Conservation (phyloP, 2,329 filamentous ascomycete genomes). For the Verticillium tricorpus region DNA sequence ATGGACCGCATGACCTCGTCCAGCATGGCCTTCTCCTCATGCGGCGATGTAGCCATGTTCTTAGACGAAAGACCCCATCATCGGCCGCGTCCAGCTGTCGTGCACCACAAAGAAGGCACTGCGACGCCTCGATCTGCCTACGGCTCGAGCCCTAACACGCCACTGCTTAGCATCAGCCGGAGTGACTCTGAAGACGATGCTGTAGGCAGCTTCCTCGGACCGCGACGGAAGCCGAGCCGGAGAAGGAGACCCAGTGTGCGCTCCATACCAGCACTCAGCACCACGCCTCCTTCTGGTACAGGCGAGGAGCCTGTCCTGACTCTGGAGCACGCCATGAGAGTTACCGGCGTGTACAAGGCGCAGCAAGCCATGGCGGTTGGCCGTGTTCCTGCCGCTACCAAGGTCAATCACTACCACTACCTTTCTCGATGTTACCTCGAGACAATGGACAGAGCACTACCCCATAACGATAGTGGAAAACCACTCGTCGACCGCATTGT, state of each 20-base stretch:
- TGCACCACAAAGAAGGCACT: conserved; percentile 26
- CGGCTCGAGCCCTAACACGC: conserved; percentile 43
- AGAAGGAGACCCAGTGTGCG: conserved; percentile 36
- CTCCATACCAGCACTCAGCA: conserved; percentile 34
- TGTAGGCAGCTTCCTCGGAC: conserved; percentile 53
- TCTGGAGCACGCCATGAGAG: conserved; percentile 53
- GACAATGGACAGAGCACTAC: conserved; percentile 45
- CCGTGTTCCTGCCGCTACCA: conserved; percentile 46
- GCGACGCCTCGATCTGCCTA: conserved; percentile 35
- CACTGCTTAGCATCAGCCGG: conserved; percentile 50
- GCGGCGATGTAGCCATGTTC: conserved; percentile 56
- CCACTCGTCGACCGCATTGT: conserved; percentile 42
- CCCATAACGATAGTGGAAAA: conserved; percentile 28
- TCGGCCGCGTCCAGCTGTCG: conserved; percentile 35
- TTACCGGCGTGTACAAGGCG: conserved; percentile 52
- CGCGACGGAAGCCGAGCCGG: conserved; percentile 33
- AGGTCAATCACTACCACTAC: conserved; percentile 50
- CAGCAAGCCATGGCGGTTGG: conserved; percentile 62
- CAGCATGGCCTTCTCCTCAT: conserved; percentile 54
- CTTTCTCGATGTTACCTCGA: conserved; percentile 54
- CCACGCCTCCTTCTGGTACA: conserved; percentile 45
- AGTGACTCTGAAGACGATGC: conserved; percentile 65
- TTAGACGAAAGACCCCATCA: conserved; percentile 52
- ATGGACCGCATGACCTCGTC: conserved; percentile 60
- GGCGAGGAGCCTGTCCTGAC: conserved; percentile 42